Base-by-base conservation (phyloP, 1,284 basidiomycete genomes). In the Omphalotus olearius region DNA sequence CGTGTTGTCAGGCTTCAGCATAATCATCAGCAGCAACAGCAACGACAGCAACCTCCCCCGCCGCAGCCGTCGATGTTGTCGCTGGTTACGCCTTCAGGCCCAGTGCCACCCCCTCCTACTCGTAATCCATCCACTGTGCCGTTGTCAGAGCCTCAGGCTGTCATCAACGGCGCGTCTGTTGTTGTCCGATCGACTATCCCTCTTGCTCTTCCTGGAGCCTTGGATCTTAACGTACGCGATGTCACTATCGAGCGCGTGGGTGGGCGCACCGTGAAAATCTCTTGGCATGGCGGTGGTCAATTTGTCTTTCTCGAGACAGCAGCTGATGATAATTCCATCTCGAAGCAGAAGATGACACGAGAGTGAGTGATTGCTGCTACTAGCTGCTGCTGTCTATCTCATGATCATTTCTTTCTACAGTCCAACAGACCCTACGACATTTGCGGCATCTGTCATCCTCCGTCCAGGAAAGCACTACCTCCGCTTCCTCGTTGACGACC, bases 401-500 rank as follows among this genome's bases (percentile, higher is more conserved):
- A n/a, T 14, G 23, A 35, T 14, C 30, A 33, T 30, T 30, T 38
- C 16, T 46, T 18, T 40, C n/a, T n/a, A 1, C 25, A 33, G 7
- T 40, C 10, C 38, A 18, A 17, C 26, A 50, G 48, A 18, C 25
- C 48, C 28, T 16, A 36, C 50, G 6, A 65, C 64, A 5, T 79
- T 75, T 67, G 69, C 65, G 38, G 67, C 72, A 11, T 74, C 70
- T 54, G 75, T 88, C 39, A 55, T 70, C n/a, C 79, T 97, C 3
- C 82, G 85, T 11, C 93, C 94, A 0, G 96, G 96, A 16, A 95
- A 94, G 2, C 94, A 98, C 65, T 90, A 95, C 55, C 79, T 98
- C 65, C 93, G 95, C 60, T 99, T 98, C 74, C 83, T 98, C 59
- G 93, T 99, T 55, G 97, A 99, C 67, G 89, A 91, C 53, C 81